Evolutionary conservation across 2,329 filamentous ascomycete genomes (phyloP), one percentile per base, ranked within the genome.

Genomic region (Leptographium galeiforme): DNA sequence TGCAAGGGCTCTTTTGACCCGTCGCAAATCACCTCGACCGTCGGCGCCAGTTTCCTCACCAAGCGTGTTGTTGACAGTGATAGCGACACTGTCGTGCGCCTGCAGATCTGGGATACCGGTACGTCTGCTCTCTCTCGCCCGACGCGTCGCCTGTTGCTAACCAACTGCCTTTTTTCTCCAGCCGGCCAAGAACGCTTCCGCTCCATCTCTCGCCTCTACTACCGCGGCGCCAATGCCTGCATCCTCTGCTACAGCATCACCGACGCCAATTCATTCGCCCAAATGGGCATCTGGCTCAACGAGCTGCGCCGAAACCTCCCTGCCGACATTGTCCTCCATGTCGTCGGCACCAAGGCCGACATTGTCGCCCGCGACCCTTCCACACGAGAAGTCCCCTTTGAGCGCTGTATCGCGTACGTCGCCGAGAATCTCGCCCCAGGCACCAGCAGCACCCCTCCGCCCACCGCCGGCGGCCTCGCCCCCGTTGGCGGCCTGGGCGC

Each of bases 191-290:
- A 98, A 72, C 82, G 91, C 54, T 98, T 97, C 68, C 82, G 91
- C 61, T 90, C 86, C 57, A 97, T 98, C 63, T 94, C 89, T 11
- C 85, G 90, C 54, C 81, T 98, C 52, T 97, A 97, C 74, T 98
- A 98, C 71, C 85, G 91, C 64, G 90, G 90, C 65, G 91, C 91
- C 57, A 91, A 95, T 65, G 90, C 90, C 55, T 93, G 88, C 63
- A 88, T 96, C 56, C 79, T 96, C 48, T 95, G 90, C 76, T 96
- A 96, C 73, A 87, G 87, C 72, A 94, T 96, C 66, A 95, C 89
- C 56, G 85, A 90, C 67, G 83, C 85, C 57, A 72, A 81, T 61
- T 93, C 87, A 56, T 96, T 95, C 67, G 78, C 81, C 61, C 89
- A 96, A 68, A 95, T 96, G 89, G 89, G 88, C 63, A 78, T 85